Evolutionary conservation across 2,329 filamentous ascomycete genomes (phyloP), one percentile per base, ranked within the genome.

Genomic region (Colletotrichum sp.): DNA sequence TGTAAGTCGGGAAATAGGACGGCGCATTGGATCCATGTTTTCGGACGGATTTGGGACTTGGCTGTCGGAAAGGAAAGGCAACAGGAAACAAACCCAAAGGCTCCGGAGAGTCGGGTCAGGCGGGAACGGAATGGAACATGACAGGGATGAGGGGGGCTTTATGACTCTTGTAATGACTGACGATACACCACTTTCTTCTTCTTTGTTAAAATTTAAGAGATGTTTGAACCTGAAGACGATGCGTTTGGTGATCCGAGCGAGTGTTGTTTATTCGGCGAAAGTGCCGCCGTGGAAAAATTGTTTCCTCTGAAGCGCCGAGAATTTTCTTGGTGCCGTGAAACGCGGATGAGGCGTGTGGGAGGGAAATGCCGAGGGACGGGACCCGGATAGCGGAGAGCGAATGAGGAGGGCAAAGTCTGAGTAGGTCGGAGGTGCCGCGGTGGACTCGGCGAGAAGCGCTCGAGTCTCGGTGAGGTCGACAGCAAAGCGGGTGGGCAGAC

Each of bases 81-180:
- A 56, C 48, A 73, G 58, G 55, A 61, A 69, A 69, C 30, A 34
- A 55, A 55, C 55, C n/a, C 28, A 55, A 30, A 24, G 66, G 34
- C 66, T 38, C 48, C 26, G 48, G 43, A 58, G 48, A 38, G 13
- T 61, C 43, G 26, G 61, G 68, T 36, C 71, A 58, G 30, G 68
- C 24, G 28, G 43, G 56, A 62, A 48, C 56, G 36, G 56, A 34
- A 48, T 52, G 65, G 71, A 38, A 61, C 52, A 62, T 55, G 68
- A 71, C 67, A 43, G 71, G 52, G 61, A 66, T 30, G 24, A 52
- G 13, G 32, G 62, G 64, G 55, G 61, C 26, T 61, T 65, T 65
- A 65, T 73, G 73, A 68, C 62, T 34, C 52, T 73, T 75, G 73
- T 75, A 75, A 75, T 68, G 73, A 75, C 70, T 73, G 64, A 73